Base-by-base conservation (phyloP, 2,329 filamentous ascomycete species). In the Colletotrichum paranaense region DNA sequence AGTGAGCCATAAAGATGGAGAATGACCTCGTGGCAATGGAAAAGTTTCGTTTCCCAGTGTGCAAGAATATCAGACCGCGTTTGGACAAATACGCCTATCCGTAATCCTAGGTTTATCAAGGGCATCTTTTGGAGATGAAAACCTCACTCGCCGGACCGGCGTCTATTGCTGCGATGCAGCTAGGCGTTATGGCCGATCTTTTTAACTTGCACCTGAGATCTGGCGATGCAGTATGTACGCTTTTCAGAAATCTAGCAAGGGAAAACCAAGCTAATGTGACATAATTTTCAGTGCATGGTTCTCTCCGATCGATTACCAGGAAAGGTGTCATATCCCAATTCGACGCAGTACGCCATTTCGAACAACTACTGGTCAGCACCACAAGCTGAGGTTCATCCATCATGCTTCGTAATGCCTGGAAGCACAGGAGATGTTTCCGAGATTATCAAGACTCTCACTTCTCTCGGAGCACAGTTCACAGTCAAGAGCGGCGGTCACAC, bases 401-500 rank as follows among this genome's bases (percentile, higher is more conserved):
- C 73, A 2, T 81, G 80, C 62, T 76, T 79, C 60, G 74, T 81
- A 2, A 57, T 74, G 0, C 79, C 78, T 5, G 64, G 76, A 16
- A 76, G 71, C 4, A 73, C 78, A 4, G 26, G 58, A 1, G 78
- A 83, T 14, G 80, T 84, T 30, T 78, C 82, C 4, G 62, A 52
- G 2, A 74, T 75, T 1, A 57, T 84, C 62, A 73, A 74, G 38
- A 32, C 73, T 16, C 68, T 81, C 24, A 75, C 75, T 64, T 14
- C 65, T 22, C 26, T 58, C 1, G n/a, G 22, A 8, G 76, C 73
- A 64, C 77, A 75, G 0, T 90, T 91, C 78, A 84, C 88, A 3
- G 82, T 88, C 72, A 86, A 86, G 49, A 81, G 83, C 57, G 88
- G 88, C n/a, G 88, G 89, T 1, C 88, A 90, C 78, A 84, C 83